Evolutionary conservation across 768 basidiomycete genomes (phyloP).

Genomic region (Cubamyces lactineus): DNA sequence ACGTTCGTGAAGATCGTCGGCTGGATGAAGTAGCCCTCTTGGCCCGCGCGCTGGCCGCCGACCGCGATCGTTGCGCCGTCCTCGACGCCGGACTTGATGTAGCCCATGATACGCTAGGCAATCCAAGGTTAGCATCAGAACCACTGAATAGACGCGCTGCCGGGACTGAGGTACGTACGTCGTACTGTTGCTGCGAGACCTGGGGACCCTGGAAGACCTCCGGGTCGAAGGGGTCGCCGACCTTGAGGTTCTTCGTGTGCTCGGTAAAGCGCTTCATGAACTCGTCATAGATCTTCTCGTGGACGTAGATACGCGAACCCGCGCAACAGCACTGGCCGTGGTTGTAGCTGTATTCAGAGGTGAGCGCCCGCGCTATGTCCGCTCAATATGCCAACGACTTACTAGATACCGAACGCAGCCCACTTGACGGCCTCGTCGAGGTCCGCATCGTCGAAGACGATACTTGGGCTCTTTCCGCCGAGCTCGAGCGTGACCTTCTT

Average conservation of each 20-base stretch:
- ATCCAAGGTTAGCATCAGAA: background rate
- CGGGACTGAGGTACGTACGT: conserved; percentile 45
- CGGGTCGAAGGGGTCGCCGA: conserved; percentile 71
- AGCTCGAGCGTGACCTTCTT: conserved; percentile 75
- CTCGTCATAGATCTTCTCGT: conserved; percentile 76
- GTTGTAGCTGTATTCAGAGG: conserved; percentile 52
- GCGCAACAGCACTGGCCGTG: conserved; percentile 82
- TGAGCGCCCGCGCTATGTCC: background rate
- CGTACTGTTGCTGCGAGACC: conserved; percentile 74
- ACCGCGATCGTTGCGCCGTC: conserved; percentile 61
- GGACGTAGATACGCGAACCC: conserved; percentile 82
- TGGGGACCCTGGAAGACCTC: conserved; percentile 76
- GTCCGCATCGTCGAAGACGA: conserved; percentile 67
- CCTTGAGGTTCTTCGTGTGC: conserved; percentile 54
- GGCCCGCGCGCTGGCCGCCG: conserved; percentile 57
- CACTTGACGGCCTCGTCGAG: conserved; percentile 61
- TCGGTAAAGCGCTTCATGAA: conserved; percentile 65
- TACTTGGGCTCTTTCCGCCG: conserved; percentile 68
- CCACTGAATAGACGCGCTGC: too few relatives aligned
- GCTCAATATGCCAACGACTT: conserved; percentile 25
- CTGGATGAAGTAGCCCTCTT: conserved; percentile 63
- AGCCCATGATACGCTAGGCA: conserved; percentile 58
- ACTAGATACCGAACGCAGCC: conserved; percentile 64
- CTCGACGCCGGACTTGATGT: conserved; percentile 61
- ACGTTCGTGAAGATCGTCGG: conserved; percentile 67